Conservation (phyloP, 2,329 filamentous ascomycete genomes). For the Karstenula rhodostoma region DNA sequence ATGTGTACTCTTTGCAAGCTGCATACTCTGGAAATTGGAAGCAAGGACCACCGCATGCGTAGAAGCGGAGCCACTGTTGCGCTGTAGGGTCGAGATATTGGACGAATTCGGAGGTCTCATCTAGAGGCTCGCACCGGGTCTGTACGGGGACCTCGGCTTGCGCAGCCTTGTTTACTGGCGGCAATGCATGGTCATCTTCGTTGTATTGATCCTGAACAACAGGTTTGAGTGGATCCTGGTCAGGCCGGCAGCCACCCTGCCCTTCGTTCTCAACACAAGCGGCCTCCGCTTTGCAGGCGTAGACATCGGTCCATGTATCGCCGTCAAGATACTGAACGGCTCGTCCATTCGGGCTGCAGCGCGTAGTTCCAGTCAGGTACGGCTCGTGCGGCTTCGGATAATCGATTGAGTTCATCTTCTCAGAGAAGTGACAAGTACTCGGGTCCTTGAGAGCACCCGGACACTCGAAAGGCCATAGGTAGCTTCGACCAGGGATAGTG, state of each 20-base stretch:
- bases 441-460: neutral
- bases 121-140: slow-evolving; percentile 5
- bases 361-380: neutral
- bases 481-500: neutral
- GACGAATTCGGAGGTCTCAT: neutral
- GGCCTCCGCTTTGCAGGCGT: neutral
- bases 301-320: neutral
- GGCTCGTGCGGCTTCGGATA: neutral
- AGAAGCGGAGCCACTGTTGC: neutral
- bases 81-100: neutral
- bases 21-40: neutral
- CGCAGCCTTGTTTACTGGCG: neutral
- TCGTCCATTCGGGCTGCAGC: neutral
- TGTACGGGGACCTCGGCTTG: neutral
- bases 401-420: neutral
- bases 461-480: neutral
- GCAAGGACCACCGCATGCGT: slow-evolving; percentile 1
- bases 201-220: neutral
- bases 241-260: neutral
- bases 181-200: neutral
- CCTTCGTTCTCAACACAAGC: neutral
- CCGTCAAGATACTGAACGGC: slow-evolving; percentile 5
- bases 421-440: neutral
- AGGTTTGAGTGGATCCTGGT: neutral
- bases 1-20: neutral